These are phyloP conservation scores for Cytospora leucostoma DNA, from an alignment of 2,329 filamentous ascomycete genomes.

Conservation along the genomic window DNA sequence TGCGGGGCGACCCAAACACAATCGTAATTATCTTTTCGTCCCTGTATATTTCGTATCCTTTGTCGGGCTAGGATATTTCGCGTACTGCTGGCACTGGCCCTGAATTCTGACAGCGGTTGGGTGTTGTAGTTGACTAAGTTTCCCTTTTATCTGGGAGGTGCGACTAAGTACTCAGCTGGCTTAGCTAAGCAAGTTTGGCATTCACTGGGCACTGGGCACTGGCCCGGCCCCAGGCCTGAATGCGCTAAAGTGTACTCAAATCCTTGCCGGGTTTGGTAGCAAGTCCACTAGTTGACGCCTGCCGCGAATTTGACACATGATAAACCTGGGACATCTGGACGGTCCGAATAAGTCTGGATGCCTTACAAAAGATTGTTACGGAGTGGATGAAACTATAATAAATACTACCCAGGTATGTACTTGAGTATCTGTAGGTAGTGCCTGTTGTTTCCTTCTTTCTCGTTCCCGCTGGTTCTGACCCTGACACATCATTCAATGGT, in stretches of 20 bases:
- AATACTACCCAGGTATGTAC: no score
- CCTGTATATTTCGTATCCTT: conserved; percentile 1
- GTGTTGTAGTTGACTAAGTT: conserved; percentile 22
- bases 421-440: no score
- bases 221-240: not conserved
- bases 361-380: no score
- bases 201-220: not conserved
- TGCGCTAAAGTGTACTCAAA: conserved; percentile 12
- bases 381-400: no score
- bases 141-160: conserved; percentile 20
- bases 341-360: no score
- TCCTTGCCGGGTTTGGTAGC: no score
- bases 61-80: conserved; percentile 12
- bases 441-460: no score
- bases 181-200: conserved; percentile 11
- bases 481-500: no score
- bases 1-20: conserved; percentile 6
- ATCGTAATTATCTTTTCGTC: conserved; percentile 11
- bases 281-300: no score
- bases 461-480: no score
- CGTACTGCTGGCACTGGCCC: conserved; percentile 12
- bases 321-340: no score
- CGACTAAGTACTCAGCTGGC: conserved; percentile 17
- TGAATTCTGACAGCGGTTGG: conserved; percentile 16
- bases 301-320: no score